Base-by-base conservation (phyloP, 257 asterid genomes). In the Fraxinus pennsylvanica region DNA sequence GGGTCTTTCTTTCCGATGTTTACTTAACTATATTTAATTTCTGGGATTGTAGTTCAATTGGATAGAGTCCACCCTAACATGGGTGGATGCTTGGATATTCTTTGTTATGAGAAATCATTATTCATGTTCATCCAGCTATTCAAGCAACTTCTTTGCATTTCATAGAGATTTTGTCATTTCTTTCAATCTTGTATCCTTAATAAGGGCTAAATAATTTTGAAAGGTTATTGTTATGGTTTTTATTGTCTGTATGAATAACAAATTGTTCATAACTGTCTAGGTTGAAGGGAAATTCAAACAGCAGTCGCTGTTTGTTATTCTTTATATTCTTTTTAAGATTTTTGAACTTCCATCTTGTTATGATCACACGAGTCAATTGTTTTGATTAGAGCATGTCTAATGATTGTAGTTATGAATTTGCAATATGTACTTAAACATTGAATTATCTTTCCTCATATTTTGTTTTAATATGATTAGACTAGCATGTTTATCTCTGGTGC, bases 11-110 rank as follows among this genome's bases (percentile, higher is more conserved):
- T 82, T 71, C 63, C 25, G 12, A 10, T 38, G 33, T 66, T 69
- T 73, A 10, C 15, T 39, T 4, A 50, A 1, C 30, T 27, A 5
- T 73, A 25, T 75, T 30, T 6, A 63, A 41, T 29, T 71, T 5
- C 13, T 65, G 66, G 83, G 86, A 79, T 65, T 82, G 86, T 82
- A 78, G 78, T 45, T 82, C 83, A 82, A 79, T 70, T 82, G 74
- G 80, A n/a, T 21, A 66, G 81, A 79, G 83, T 81, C 83, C 83
- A 36, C 78, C 86, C 73, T 9, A 9, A 35, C 29, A 41, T 57
- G 10, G 73, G 86, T 74, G 86, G 75, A 45, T 35, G 83, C 71
- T 15, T 54, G 63, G 8, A 19, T 17, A 15, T 50, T 50, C 8
- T 50, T 50, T 17, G 19, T 43, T 38, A 5, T 14, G 63, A 19